Conservation (phyloP, 441 rosid genomes). For the Euphorbia schlechtendalii region DNA sequence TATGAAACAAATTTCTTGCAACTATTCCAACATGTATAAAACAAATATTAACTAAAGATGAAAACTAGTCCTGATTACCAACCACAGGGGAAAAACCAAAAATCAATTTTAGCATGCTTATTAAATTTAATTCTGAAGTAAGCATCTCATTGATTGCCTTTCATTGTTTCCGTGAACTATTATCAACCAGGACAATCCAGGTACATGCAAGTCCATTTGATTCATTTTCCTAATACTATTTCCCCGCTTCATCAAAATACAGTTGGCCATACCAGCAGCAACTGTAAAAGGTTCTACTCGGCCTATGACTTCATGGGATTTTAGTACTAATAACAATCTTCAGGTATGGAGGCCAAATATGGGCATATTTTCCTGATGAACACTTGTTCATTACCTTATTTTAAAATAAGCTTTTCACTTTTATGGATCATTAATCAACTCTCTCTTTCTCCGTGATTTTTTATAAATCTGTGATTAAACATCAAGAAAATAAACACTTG, state of each 20-base stretch:
- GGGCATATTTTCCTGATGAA: neutral
- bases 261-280: neutral
- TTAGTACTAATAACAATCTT: neutral
- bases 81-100: neutral
- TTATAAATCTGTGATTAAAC: neutral
- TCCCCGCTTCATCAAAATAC: neutral
- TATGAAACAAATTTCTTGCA: neutral
- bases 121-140: neutral
- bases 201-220: neutral
- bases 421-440: neutral
- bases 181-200: neutral
- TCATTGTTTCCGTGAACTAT: neutral
- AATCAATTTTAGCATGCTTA: neutral
- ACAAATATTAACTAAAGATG: neutral
- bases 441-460: neutral
- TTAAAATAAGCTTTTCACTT: too few species aligned
- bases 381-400: neutral
- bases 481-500: too few species aligned
- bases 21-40: neutral
- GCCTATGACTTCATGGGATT: neutral
- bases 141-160: neutral
- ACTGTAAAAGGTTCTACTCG: neutral
- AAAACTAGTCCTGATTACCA: neutral
- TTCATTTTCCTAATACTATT: conserved; percentile 6
- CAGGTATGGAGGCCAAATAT: neutral